Evolutionary conservation across 2,329 filamentous ascomycete genomes (phyloP).

Genomic region (Diaporthe ampelina): DNA sequence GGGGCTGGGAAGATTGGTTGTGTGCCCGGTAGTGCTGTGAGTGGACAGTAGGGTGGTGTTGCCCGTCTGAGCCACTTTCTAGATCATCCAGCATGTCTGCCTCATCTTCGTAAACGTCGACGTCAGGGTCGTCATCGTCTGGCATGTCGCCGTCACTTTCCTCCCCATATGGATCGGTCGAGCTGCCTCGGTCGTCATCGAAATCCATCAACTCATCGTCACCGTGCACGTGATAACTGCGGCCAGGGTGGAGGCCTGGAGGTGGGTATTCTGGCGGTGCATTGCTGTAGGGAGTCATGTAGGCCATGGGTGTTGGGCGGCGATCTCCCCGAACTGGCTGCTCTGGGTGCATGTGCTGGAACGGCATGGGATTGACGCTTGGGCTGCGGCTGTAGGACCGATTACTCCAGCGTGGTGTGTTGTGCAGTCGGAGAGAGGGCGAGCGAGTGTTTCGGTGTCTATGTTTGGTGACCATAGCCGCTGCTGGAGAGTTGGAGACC

Average conservation of each 20-base stretch:
- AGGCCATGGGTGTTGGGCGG: conserved; percentile 73
- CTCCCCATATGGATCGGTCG: conserved; percentile 47
- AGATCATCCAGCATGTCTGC: conserved; percentile 45
- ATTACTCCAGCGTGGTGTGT: conserved; percentile 69
- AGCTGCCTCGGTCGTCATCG: conserved; percentile 47
- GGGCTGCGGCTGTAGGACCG: conserved; percentile 51
- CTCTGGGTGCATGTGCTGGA: conserved; percentile 60
- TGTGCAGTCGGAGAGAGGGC: conserved; percentile 63
- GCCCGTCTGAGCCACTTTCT: conserved; percentile 49
- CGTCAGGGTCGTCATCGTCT: conserved; percentile 26
- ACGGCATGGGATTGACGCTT: conserved; percentile 45
- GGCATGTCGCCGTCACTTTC: conserved; percentile 47
- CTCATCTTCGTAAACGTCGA: conserved; percentile 20
- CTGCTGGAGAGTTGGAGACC: conserved; percentile 54
- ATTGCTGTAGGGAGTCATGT: conserved; percentile 81
- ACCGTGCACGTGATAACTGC: conserved; percentile 39
- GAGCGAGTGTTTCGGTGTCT: conserved; percentile 69
- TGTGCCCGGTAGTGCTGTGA: conserved; percentile 48
- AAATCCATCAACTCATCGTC: conserved; percentile 49
- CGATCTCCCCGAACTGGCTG: conserved; percentile 51
- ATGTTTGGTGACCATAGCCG: conserved; percentile 46
- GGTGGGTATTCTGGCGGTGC: conserved; percentile 58
- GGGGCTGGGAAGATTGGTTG: conserved; percentile 40
- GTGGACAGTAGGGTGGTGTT: conserved; percentile 42
- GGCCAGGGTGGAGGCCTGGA: conserved; percentile 3